Percentiles rank a stretch among this genome's conserved stretches.
phyloP scores from a whole-genome alignment of 2,329 filamentous ascomycete species.

The Penicillium fuscoglaucum region DNA sequence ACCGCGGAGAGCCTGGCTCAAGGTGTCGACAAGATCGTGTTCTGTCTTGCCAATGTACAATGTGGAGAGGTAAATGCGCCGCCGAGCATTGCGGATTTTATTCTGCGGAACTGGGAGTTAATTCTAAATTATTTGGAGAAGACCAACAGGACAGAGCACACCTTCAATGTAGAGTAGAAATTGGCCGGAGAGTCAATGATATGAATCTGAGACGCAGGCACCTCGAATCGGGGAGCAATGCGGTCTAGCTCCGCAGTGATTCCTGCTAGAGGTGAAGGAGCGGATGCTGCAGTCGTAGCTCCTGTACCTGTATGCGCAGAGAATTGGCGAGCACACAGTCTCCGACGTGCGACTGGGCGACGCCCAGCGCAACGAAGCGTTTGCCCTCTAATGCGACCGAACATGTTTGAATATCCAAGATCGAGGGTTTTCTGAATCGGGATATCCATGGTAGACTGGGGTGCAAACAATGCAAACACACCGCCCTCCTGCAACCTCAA shows the following conservation, averaged over 20 bases:
- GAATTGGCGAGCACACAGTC: conserved; percentile 40
- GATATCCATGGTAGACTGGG: conserved; percentile 12
- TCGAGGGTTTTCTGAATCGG: conserved; percentile 24
- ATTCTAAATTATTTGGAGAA: conserved; percentile 5
- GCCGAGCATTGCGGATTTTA: conserved; percentile 78
- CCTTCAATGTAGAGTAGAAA: conserved; percentile 91
- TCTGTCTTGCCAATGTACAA: conserved; percentile 95
- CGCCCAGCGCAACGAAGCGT: conserved; percentile 37
- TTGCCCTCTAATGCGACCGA: conserved; percentile 43
- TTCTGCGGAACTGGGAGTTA: conserved; percentile 49
- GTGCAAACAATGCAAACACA: conserved; percentile 42
- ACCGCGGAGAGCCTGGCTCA: conserved; percentile 70
- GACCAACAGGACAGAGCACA: conserved; percentile 35
- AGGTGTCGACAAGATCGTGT: conserved; percentile 76
- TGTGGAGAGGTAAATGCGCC: conserved; percentile 87
- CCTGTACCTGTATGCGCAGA: conserved; percentile 33
- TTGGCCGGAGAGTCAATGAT: conserved; percentile 79
- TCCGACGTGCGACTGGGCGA: conserved; percentile 33
- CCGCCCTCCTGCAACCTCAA: conserved; percentile 29
- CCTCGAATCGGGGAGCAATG: conserved; percentile 85
- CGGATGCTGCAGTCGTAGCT: conserved; percentile 27
- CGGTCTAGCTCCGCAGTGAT: conserved; percentile 77
- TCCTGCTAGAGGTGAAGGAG: conserved; percentile 54
- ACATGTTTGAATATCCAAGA: conserved; percentile 31
- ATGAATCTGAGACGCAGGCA: conserved; percentile 75